Percentiles rank a stretch among this genome's conserved stretches.
Evolutionary conservation across 768 basidiomycete species (phyloP).

Genomic region (Mycena alexandri): DNA sequence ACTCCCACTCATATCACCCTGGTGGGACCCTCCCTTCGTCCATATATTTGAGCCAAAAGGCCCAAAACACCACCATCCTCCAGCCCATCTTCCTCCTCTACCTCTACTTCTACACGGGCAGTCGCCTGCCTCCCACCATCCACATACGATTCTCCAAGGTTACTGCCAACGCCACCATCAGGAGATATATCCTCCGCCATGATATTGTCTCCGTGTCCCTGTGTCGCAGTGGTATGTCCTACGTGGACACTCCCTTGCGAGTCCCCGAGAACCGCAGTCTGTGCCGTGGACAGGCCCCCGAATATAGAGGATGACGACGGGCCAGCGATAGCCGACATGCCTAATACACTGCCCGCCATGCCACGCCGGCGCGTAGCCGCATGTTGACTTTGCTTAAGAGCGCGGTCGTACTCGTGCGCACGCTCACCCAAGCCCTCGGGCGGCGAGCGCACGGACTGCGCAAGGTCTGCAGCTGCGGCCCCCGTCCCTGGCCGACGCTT

Average conservation of each 20-base stretch:
- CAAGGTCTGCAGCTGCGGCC: constrained; percentile 34
- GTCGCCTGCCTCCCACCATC: constrained; percentile 67
- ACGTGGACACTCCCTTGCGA: constrained; percentile 70
- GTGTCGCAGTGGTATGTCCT: constrained; percentile 27
- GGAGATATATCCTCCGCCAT: constrained; percentile 61
- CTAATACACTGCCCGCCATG: constrained; percentile 60
- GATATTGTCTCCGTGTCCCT: constrained; percentile 39
- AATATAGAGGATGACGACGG: constrained; percentile 61
- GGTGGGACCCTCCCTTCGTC: constrained; percentile 64
- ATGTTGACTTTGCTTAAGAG: constrained; percentile 76
- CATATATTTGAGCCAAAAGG: constrained; percentile 89
- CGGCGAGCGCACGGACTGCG: constrained; percentile 44
- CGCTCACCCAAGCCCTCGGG: constrained; percentile 60
- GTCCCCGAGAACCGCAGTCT: constrained; percentile 81
- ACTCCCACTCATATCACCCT: constrained; percentile 55
- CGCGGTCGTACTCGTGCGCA: constrained; percentile 82
- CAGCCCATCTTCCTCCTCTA: constrained; percentile 73
- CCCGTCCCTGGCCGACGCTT: constrained; percentile 42
- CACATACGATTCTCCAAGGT: constrained; percentile 81
- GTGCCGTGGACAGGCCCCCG: constrained; percentile 67
- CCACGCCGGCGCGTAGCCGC: constrained; percentile 63
- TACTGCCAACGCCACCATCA: constrained; percentile 71
- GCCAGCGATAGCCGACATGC: constrained; percentile 60
- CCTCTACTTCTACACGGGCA: constrained; percentile 57
- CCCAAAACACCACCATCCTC: constrained; percentile 90